Evolutionary conservation across 2,329 filamentous ascomycete species (phyloP), one percentile per base, ranked within the genome.

Genomic region (Fusarium robinianum): DNA sequence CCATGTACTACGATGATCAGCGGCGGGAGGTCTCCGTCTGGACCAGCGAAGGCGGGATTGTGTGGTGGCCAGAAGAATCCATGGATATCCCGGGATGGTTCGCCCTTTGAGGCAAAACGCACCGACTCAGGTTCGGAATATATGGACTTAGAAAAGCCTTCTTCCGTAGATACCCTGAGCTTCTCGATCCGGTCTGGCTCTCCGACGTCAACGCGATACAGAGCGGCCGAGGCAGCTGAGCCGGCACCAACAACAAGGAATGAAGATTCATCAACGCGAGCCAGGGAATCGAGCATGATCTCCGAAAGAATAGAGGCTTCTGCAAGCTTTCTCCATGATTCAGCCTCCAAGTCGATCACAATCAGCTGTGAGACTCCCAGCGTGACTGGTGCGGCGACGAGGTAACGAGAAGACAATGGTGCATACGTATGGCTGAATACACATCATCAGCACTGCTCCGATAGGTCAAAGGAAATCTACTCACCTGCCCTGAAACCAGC

Each of bases 1-100:
- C 78, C 78, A 23, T 81, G 78, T 1, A 72, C 67, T 3, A 63
- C 65, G 32, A 80, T 65, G 16, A 81, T 72, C 2, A 79, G 63
- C 1, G 78, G 76, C 1, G 77, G 77, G 1, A 69, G 66, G 0
- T 62, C 61, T 1, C 61, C 67, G 0, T 60, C 54, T 0, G 72
- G 70, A 0, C 66, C 69, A 1, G 52, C 40, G 48, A 68, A 80
- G 3, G 63, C 46, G 0, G 72, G 69, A 46, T 79, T 81, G 14
- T 67, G 65, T 3, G 77, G 79, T 15, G 72, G 68, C 64, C 72
- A 76, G 23, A 76, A 71, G 47, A 78, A 75, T 10, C 73, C 74
- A 48, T 76, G 62, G 4, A 76, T 57, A 24, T 62, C 51, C 12
- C 70, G 62, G 36, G 46, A 34, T 8, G 65, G 64, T 0, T 51